Evolutionary conservation across 2,329 filamentous ascomycete genomes (phyloP).

Genomic region (Aspergillus terreus): DNA sequence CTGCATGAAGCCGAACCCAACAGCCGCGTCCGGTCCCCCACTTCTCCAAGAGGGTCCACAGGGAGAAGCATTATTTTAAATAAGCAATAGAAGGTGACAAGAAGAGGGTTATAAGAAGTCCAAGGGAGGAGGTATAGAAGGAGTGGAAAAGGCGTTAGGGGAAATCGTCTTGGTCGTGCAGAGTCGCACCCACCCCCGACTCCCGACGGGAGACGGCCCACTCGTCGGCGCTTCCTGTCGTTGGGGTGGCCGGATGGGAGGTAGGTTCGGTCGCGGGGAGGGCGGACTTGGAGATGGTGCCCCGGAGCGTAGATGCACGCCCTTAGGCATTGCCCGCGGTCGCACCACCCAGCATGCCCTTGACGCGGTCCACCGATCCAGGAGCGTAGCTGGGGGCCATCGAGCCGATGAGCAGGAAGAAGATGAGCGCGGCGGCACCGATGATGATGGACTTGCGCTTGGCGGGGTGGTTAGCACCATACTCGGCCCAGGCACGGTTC

Average conservation of each 20-base stretch:
- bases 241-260: neutral
- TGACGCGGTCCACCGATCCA: constrained; percentile 30
- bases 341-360: constrained; percentile 34
- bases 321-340: constrained; percentile 31
- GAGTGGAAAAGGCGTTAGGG: constrained; percentile 4
- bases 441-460: constrained; percentile 75
- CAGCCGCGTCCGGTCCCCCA: constrained; percentile 6
- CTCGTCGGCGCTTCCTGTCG: neutral
- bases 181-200: neutral
- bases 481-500: constrained; percentile 78
- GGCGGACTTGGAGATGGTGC: too few relatives aligned
- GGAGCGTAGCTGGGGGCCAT: constrained; percentile 54
- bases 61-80: constrained; percentile 15
- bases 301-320: neutral
- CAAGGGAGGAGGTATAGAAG: constrained; percentile 6
- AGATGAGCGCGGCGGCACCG: constrained; percentile 59
- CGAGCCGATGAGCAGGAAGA: constrained; percentile 64
- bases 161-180: neutral
- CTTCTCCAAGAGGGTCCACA: constrained; percentile 5
- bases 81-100: constrained; percentile 8
- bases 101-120: constrained; percentile 5
- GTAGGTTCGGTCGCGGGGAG: neutral
- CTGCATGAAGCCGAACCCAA: constrained; percentile 31
- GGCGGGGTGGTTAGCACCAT: constrained; percentile 71
- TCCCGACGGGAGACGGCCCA: neutral